Conservation (phyloP, 2,329 filamentous ascomycete species). For the Aureobasidium sp. region DNA sequence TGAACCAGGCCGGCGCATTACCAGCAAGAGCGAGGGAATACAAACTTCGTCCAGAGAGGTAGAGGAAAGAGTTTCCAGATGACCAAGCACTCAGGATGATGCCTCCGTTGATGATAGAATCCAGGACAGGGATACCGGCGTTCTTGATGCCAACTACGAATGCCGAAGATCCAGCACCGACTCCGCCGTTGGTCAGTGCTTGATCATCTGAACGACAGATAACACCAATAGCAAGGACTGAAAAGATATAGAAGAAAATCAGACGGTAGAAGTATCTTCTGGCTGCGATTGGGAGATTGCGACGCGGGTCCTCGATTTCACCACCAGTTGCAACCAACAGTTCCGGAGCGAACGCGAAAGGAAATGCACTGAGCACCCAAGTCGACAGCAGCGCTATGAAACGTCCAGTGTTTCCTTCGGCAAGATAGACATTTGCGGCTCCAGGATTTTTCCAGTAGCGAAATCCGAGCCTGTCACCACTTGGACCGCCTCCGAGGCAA, state of each 20-base stretch:
- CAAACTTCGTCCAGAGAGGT: constrained; percentile 44
- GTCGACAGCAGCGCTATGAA: constrained; percentile 48
- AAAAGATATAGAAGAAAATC: constrained; percentile 55
- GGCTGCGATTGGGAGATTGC: constrained; percentile 53
- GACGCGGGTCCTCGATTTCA: constrained; percentile 52
- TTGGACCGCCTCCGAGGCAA: constrained; percentile 51
- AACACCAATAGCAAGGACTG: constrained; percentile 54
- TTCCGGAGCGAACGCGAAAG: constrained; percentile 51
- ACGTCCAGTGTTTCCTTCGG: constrained; percentile 40
- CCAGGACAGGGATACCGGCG: constrained; percentile 49
- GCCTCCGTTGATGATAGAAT: constrained; percentile 61
- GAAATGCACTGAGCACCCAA: constrained; percentile 46
- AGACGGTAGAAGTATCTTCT: constrained; percentile 56
- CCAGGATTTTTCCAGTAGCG: constrained; percentile 45
- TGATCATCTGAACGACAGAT: constrained; percentile 50
- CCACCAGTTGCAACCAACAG: constrained; percentile 49
- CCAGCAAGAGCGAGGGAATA: constrained; percentile 52
- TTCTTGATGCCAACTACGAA: constrained; percentile 46
- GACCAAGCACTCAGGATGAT: constrained; percentile 57
- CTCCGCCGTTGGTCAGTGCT: constrained; percentile 46
- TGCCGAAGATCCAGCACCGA: constrained; percentile 47
- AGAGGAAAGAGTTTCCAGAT: constrained; percentile 47
- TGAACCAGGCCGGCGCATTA: constrained; percentile 57
- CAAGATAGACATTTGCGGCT: constrained; percentile 44
- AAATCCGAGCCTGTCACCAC: constrained; percentile 45